These are phyloP conservation scores for Paramarasmius palmivorus DNA, from an alignment of 1,284 basidiomycete genomes.

Conservation along the genomic window DNA sequence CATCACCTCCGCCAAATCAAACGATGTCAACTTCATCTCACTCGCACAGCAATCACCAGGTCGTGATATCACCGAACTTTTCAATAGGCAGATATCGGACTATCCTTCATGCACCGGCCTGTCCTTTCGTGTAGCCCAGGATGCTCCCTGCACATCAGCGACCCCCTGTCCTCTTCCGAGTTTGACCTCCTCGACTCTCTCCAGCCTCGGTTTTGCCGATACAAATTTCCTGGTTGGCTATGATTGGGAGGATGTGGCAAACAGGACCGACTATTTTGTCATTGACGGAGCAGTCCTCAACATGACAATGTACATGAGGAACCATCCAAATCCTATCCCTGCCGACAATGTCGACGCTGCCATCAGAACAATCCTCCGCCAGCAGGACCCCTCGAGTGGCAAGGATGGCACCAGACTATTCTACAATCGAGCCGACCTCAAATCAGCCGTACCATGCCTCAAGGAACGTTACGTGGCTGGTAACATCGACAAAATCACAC, in stretches of 20 bases:
- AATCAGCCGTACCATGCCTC: slow-evolving; percentile 76
- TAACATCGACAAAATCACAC: slow-evolving; percentile 94
- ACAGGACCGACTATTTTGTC: slow-evolving; percentile 75
- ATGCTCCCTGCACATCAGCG: slow-evolving; percentile 65
- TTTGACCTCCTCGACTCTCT: slow-evolving; percentile 60
- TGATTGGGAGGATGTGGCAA: slow-evolving; percentile 83
- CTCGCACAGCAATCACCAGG: slow-evolving; percentile 67
- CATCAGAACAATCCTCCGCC: slow-evolving; percentile 73
- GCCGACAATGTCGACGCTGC: slow-evolving; percentile 82
- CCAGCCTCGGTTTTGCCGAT: slow-evolving; percentile 60
- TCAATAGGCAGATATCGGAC: slow-evolving; percentile 66
- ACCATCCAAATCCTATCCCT: slow-evolving; percentile 69
- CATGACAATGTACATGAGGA: slow-evolving; percentile 82
- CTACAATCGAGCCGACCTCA: slow-evolving; percentile 67
- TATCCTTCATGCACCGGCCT: slow-evolving; percentile 67
- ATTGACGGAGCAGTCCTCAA: slow-evolving; percentile 95
- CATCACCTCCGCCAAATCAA: slow-evolving; percentile 56
- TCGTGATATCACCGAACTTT: slow-evolving; percentile 87
- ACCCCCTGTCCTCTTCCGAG: slow-evolving; percentile 64
- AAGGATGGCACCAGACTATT: slow-evolving; percentile 91
- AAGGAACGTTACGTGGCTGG: slow-evolving; percentile 87
- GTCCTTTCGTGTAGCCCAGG: slow-evolving; percentile 68
- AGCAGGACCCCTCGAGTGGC: slow-evolving; percentile 55
- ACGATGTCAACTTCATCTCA: slow-evolving; percentile 55
- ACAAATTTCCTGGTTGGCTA: slow-evolving; percentile 78